phyloP scores from a whole-genome alignment of 1,139 yeast species.

The Diutina ranongensis region DNA sequence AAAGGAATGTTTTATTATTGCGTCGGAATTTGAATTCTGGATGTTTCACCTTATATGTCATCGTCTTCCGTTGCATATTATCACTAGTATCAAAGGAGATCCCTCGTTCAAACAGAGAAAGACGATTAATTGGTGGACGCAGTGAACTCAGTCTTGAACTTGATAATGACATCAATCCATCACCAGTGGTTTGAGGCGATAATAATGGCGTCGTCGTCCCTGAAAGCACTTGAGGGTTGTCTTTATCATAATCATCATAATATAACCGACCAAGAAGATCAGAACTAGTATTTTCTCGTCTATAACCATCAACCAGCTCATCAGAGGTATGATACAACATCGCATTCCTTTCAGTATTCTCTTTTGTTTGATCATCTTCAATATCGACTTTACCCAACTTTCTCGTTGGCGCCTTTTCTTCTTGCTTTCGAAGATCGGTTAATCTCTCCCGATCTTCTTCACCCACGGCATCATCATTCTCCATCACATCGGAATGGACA shows the following conservation, averaged over 20 bases:
- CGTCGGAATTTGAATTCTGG: slow-evolving; percentile 42
- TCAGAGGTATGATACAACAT: slow-evolving; percentile 28
- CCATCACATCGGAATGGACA: background rate
- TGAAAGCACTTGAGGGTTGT: background rate
- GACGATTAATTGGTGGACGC: background rate
- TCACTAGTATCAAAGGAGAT: slow-evolving; percentile 42
- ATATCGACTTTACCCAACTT: background rate
- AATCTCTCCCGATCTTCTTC: background rate
- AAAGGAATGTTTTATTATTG: slow-evolving; percentile 48
- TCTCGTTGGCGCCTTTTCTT: background rate
- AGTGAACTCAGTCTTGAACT: background rate
- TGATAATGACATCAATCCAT: background rate
- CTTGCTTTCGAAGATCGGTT: background rate
- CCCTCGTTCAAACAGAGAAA: slow-evolving; percentile 14
- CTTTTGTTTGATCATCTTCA: slow-evolving; percentile 18
- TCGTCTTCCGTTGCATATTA: slow-evolving; percentile 29
- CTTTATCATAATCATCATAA: slow-evolving; percentile 26
- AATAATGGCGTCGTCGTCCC: slow-evolving; percentile 2
- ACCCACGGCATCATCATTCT: background rate
- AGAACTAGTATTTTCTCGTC: slow-evolving; percentile 26
- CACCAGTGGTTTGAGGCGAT: background rate
- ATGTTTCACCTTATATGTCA: slow-evolving; percentile 46
- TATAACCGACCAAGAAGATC: slow-evolving; percentile 34
- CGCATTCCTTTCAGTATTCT: slow-evolving; percentile 30
- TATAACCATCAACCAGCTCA: slow-evolving; percentile 31